Base-by-base conservation (phyloP, 1,284 basidiomycete species). In the Amylostereum areolatum region DNA sequence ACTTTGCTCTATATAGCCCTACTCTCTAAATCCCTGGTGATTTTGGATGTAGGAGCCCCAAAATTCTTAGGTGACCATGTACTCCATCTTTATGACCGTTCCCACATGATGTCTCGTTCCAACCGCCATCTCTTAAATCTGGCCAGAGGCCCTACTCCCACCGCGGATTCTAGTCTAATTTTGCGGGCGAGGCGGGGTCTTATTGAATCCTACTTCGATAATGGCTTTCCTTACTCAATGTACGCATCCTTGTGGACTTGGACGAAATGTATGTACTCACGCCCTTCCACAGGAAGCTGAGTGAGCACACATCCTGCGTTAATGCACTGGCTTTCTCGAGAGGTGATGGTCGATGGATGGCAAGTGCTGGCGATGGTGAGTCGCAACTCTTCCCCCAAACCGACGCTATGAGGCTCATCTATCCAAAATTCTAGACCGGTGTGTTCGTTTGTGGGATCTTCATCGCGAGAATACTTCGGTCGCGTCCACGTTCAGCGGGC, bases 301-400 rank as follows among this genome's bases (percentile, higher is more conserved):
- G 6, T 29, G 41, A 28, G 6, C 88, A 90, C 62, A 73, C 66
- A 24, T 84, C 83, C 1, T 90, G 87, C 61, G 79, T 90, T 25
- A 90, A 90, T 56, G 74, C 77, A 2, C 71, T 90, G 2, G 65
- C 74, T 0, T 82, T 88, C 59, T 87, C 85, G 2, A 69, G 69
- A 2, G 68, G 72, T 5, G 75, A 77, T 36, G 85, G 84, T 1
- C 70, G 79, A 51, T 89, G 81, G 72, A 64, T 90, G 31, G 87
- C 85, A 0, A 87, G 81, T 60, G 88, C 81, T 10, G 87, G 88
- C 29, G 88, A 91, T 62, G 87, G 87, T 84, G 61, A 48, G 71
- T 56, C 8, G 18, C 41, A 30, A 42, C 47, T n/a, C 29, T 9
- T 10, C 8, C 41, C 28, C 30, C 18, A 32, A 39, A 25, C 34